Percentiles rank a stretch among this genome's conserved stretches.
phyloP scores from a whole-genome alignment of 2,329 filamentous ascomycete species.

The Botryotinia convoluta region DNA sequence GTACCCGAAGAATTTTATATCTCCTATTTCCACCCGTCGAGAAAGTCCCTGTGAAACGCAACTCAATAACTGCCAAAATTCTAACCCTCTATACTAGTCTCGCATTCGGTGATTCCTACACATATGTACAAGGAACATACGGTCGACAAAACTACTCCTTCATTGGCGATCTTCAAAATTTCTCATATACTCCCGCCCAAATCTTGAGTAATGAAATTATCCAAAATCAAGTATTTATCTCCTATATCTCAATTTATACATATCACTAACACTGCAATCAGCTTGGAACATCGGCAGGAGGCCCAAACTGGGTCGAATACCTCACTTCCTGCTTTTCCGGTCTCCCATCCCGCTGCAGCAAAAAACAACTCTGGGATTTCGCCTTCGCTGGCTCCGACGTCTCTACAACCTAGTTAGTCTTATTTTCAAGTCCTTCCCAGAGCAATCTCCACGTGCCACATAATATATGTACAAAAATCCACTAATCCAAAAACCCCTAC shows the following conservation, averaged over 20 bases:
- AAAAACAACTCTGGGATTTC: constrained; percentile 54
- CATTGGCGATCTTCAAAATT: constrained; percentile 51
- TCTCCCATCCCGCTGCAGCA: constrained; percentile 45
- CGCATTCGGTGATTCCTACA: constrained; percentile 52
- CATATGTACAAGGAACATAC: constrained; percentile 52
- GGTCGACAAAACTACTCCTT: constrained; percentile 52
- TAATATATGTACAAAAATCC: neutral
- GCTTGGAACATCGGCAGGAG: constrained; percentile 16
- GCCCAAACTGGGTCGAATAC: constrained; percentile 50
- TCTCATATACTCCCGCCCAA: constrained; percentile 44
- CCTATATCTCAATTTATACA: constrained; percentile 32
- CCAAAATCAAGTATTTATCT: constrained; percentile 44
- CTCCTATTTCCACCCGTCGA: neutral
- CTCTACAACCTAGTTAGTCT: constrained; percentile 32
- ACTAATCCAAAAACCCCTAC: neutral
- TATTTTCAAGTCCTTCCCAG: too few species aligned
- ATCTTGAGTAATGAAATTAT: constrained; percentile 50
- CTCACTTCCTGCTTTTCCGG: constrained; percentile 51
- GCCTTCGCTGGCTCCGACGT: constrained; percentile 54
- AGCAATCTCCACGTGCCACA: neutral
- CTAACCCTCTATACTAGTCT: constrained; percentile 35
- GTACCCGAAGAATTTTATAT: neutral
- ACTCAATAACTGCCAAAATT: neutral
- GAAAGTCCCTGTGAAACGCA: too few species aligned
- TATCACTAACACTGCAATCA: neutral